A percentile compares a stretch with the other conserved stretches of the same genome.
Evolutionary conservation across 2,329 filamentous ascomycete genomes (phyloP).

Genomic region (Aspergillus pseudoterreus): DNA sequence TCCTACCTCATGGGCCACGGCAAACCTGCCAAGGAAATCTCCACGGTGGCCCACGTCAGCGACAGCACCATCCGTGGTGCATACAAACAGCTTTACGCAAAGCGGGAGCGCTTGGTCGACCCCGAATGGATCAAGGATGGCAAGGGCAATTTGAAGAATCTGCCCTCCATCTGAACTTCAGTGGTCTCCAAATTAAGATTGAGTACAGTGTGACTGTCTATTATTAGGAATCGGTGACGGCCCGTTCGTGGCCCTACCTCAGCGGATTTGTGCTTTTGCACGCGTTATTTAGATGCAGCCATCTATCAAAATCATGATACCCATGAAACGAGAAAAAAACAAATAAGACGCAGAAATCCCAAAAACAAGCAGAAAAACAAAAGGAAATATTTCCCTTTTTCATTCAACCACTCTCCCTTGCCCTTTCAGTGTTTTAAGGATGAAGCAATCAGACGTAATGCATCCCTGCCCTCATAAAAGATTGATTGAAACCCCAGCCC

Average conservation of each 20-base stretch:
- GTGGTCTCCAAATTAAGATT: background rate
- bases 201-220: background rate
- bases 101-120: constrained; percentile 70
- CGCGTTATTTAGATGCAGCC: background rate
- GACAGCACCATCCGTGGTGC: constrained; percentile 96
- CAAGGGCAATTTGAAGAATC: constrained; percentile 64
- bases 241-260: too few relatives aligned
- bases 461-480: too few relatives aligned
- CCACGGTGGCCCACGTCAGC: constrained; percentile 78
- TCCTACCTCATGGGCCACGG: constrained; percentile 78
- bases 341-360: background rate
- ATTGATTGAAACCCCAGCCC: too few relatives aligned
- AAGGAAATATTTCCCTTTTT: background rate
- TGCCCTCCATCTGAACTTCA: constrained; percentile 53
- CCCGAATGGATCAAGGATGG: constrained; percentile 70
- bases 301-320: constrained; percentile 11
- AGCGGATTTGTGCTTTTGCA: too few relatives aligned
- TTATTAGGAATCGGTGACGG: too few relatives aligned
- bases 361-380: constrained; percentile 1
- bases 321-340: constrained; percentile 7
- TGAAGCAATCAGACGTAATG: too few relatives aligned
- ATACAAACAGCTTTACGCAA: constrained; percentile 80
- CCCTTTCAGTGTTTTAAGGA: too few relatives aligned
- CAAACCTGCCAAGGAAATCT: constrained; percentile 82
- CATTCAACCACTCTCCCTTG: background rate